Conservation (phyloP, 169 alveolate genomes). For the Theileria annulata region DNA sequence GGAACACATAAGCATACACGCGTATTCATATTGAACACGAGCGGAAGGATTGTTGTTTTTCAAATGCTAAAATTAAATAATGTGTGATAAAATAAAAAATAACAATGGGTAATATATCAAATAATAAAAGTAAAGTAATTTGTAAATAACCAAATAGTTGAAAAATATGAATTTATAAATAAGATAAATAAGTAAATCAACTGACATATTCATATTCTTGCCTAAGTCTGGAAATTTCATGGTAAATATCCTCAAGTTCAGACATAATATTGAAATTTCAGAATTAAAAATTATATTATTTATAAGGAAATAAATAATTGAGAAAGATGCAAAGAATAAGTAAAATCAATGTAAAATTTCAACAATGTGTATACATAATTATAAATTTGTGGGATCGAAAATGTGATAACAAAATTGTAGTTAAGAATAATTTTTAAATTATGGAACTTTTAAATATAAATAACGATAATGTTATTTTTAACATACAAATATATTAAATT, state of each 20-base stretch:
- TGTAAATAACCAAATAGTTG: background rate
- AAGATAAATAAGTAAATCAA: background rate
- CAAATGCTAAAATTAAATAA: conserved; percentile 24
- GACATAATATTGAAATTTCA: conserved; percentile 26
- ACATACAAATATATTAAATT: background rate
- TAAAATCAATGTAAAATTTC: background rate
- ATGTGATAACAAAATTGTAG: background rate
- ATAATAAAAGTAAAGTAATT: background rate
- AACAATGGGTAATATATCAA: background rate
- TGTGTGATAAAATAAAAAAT: background rate
- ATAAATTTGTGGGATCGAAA: background rate
- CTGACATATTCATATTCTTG: conserved; percentile 59
- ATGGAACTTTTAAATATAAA: background rate
- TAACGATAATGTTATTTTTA: background rate
- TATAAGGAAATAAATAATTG: too few species aligned
- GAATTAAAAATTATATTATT: background rate
- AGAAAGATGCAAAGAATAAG: background rate
- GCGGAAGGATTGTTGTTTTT: conserved; percentile 56
- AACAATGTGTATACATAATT: background rate
- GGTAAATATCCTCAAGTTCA: conserved; percentile 53
- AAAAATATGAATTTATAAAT: background rate
- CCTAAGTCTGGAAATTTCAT: conserved; percentile 47
- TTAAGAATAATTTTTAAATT: too few species aligned
- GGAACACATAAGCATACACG: conserved; percentile 67
- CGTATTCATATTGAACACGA: conserved; percentile 63